A percentile compares a stretch with the other conserved stretches of the same genome.
These are phyloP conservation scores for Clitopilus passeckerianus DNA, from an alignment of 768 basidiomycete genomes.

Conservation along the genomic window DNA sequence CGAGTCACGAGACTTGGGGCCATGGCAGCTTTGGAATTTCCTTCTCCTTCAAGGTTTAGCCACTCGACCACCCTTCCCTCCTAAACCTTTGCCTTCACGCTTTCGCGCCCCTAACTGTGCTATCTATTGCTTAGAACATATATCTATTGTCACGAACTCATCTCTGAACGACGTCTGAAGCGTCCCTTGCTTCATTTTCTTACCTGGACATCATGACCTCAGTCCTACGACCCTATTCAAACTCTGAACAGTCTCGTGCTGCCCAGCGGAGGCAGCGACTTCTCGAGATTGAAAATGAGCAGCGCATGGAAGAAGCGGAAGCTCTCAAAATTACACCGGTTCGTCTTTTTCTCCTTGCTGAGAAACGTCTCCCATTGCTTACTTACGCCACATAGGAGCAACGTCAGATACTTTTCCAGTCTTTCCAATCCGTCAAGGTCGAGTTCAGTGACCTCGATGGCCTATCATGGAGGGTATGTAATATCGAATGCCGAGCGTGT, in stretches of 20 bases:
- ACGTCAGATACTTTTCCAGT: conserved; percentile 28
- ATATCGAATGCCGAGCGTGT: conserved; percentile 14
- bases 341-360: background rate
- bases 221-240: background rate
- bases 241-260: conserved; percentile 26
- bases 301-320: conserved; percentile 48
- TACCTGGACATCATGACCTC: background rate
- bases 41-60: background rate
- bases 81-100: background rate
- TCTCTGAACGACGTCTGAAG: background rate
- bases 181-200: background rate
- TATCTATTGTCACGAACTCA: background rate
- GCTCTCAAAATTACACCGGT: conserved; percentile 59
- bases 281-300: conserved; percentile 46
- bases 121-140: background rate
- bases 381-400: conserved; percentile 28
- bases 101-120: background rate
- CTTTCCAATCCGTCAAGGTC: conserved; percentile 52
- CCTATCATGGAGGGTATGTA: conserved; percentile 39
- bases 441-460: conserved; percentile 63
- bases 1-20: background rate
- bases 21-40: background rate
- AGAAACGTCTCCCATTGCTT: background rate
- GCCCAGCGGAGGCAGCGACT: conserved; percentile 42
- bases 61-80: background rate